A percentile compares a stretch with the other conserved stretches of the same genome.
Evolutionary conservation across 768 basidiomycete genomes (phyloP).

Genomic region (Candolleomyces aberdarensis): DNA sequence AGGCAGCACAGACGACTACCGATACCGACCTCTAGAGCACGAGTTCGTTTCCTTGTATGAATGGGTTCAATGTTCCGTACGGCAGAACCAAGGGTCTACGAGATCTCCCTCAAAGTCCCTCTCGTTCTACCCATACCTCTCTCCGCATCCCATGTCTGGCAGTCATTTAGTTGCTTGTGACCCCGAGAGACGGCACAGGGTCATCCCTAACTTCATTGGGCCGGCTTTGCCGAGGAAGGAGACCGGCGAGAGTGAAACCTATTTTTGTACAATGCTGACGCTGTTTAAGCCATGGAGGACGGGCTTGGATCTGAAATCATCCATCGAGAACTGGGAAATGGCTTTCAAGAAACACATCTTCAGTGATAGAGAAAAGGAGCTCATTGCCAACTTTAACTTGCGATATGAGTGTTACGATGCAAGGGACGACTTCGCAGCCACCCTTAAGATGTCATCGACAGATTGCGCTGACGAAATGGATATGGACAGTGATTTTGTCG

Average conservation of each 20-base stretch:
- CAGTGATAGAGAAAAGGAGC: constrained; percentile 3
- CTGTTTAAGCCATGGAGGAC: constrained; percentile 32
- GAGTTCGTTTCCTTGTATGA: constrained; percentile 25
- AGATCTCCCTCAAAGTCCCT: no score
- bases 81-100: background rate
- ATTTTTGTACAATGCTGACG: constrained; percentile 32
- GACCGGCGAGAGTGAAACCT: constrained; percentile 29
- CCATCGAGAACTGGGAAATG: constrained; percentile 22
- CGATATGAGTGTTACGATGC: constrained; percentile 25
- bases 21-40: constrained; percentile 17
- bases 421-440: constrained; percentile 17
- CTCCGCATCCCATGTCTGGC: constrained; percentile 12
- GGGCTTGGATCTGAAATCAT: constrained; percentile 22
- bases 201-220: constrained; percentile 29
- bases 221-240: constrained; percentile 24
- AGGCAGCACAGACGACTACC: constrained; percentile 19
- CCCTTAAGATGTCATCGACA: background rate
- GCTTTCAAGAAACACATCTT: constrained; percentile 14
- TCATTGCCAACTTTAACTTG: constrained; percentile 24
- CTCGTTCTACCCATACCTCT: no score
- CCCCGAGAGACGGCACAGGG: background rate
- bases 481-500: no score
- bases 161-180: constrained; percentile 7
- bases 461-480: constrained; percentile 1
- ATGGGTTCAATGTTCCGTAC: constrained; percentile 13